Conservation (phyloP, 1,139 yeast genomes). For the Geotrichum candidum region DNA sequence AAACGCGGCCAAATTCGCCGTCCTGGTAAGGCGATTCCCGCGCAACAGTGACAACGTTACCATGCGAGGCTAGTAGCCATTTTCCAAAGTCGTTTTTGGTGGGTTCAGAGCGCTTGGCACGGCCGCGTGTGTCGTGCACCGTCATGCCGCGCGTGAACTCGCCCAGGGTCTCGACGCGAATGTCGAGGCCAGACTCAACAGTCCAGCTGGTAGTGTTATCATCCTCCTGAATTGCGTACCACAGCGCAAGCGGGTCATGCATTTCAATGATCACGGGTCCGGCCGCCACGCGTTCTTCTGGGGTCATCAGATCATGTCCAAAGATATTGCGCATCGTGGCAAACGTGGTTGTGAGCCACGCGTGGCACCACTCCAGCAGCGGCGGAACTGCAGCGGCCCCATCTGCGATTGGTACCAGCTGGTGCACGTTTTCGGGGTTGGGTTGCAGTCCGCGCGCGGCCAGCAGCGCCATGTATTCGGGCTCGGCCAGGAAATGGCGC, state of each 20-base stretch:
- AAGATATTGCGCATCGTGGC: conserved; percentile 25
- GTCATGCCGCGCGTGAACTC: conserved; percentile 37
- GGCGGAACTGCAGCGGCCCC: not conserved
- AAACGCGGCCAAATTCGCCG: not conserved
- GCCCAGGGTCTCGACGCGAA: conserved; percentile 39
- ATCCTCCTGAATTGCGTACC: conserved; percentile 28
- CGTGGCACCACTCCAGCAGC: conserved; percentile 15
- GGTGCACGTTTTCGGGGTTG: not conserved
- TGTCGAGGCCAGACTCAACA: conserved; percentile 29
- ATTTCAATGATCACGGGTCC: conserved; percentile 25
- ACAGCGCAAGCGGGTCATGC: conserved; percentile 41
- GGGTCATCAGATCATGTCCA: conserved; percentile 20
- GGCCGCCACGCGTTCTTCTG: conserved; percentile 17
- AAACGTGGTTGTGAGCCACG: conserved; percentile 36
- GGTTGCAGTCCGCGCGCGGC: conserved; percentile 14
- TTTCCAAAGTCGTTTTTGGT: conserved; percentile 25
- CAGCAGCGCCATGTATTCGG: conserved; percentile 23
- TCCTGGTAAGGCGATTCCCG: conserved; percentile 23
- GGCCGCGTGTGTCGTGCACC: conserved; percentile 34
- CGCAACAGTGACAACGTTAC: conserved; percentile 30
- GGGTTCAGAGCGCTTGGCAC: conserved; percentile 26
- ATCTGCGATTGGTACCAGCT: not conserved
- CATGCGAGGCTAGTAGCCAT: conserved; percentile 29
- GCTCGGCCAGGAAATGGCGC: conserved; percentile 29
- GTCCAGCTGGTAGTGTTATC: conserved; percentile 26